These are phyloP conservation scores for Sporothrix sp. DNA, from an alignment of 2,329 filamentous ascomycete species.

Conservation along the genomic window DNA sequence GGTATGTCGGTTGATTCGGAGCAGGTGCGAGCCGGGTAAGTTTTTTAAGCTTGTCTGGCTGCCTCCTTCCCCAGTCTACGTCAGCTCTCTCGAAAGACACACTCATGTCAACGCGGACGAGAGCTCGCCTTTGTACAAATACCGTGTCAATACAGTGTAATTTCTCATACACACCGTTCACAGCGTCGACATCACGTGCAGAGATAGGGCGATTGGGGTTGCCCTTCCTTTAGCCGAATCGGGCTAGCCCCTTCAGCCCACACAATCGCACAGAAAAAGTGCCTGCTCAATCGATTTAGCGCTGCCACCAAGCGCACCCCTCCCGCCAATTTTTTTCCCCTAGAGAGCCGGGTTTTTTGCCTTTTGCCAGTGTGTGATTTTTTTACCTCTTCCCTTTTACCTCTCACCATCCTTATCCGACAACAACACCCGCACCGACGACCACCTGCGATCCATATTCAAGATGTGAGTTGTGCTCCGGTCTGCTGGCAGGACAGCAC, in stretches of 20 bases:
- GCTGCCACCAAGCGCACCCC: constrained; percentile 3
- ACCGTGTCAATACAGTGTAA: no score
- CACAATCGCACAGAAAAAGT: constrained; percentile 17
- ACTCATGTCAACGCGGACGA: no score
- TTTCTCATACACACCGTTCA: no score
- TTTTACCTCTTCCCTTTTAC: constrained; percentile 2
- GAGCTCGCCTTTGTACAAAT: no score
- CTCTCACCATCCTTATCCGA: constrained; percentile 8
- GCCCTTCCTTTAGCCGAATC: constrained; percentile 16
- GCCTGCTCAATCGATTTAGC: constrained; percentile 9
- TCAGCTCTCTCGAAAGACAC: no score
- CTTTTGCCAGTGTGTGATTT: constrained; percentile 11
- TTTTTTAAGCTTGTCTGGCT: no score
- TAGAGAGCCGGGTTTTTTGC: constrained; percentile 8
- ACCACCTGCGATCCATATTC: constrained; percentile 14
- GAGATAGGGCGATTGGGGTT: constrained; percentile 13
- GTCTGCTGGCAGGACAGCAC: constrained; percentile 7
- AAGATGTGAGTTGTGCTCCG: constrained; percentile 16
- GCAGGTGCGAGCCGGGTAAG: no score
- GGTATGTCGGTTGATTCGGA: no score
- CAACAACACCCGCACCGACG: constrained; percentile 13
- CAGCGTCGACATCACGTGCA: constrained; percentile 16
- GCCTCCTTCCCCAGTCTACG: neutral
- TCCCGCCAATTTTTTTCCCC: constrained; percentile 11
- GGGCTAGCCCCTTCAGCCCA: constrained; percentile 13